Base-by-base conservation (phyloP, 2,329 filamentous ascomycete genomes). In the Neopestalotiopsis sp. region DNA sequence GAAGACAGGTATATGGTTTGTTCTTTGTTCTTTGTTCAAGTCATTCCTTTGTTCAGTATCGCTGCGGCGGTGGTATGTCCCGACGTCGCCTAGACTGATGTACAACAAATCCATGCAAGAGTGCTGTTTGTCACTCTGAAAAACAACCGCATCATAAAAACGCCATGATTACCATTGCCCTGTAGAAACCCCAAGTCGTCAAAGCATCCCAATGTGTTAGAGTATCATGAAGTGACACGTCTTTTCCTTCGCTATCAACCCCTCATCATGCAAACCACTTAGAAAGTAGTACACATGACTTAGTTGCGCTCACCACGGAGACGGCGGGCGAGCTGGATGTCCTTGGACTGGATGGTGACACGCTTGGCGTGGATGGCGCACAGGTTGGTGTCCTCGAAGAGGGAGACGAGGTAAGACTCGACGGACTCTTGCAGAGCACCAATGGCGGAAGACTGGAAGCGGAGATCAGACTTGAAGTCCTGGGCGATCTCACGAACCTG, bases 361-460 rank as follows among this genome's bases (percentile, higher is more conserved):
- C 96, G 94, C 91, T 98, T 98, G 85, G 96, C 95, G 86, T 98
- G 96, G 84, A 98, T 97, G 80, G 96, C 95, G 86, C 95, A 98
- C 66, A 97, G 87, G 88, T 98, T 98, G 86, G 95, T 98, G 82
- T 98, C 95, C 85, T 98, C 95, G 78, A 98, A 98, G 74, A 98
- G 92, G 59, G 95, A 97, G 84, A 98, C 95, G 79, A 99, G 92
- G 87, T 98, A 98, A 2, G 96, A 97, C 88, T 99, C 96, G 74
- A 97, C 95, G 67, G 96, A 97, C 89, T 99, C 96, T 87, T 99
- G 95, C 56, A 99, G 91, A 74, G 96, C 96, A 79, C 94, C 93
- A 81, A 99, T 98, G 82, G 96, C 96, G 61, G 95, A 97, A 30
- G 94, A 97, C 88, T 99, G 96, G 94, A 98, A 99, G 81, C 95